These are phyloP conservation scores for Skeletonema marinoi DNA, from an alignment of 108 stramenopile genomes.

Conservation along the genomic window DNA sequence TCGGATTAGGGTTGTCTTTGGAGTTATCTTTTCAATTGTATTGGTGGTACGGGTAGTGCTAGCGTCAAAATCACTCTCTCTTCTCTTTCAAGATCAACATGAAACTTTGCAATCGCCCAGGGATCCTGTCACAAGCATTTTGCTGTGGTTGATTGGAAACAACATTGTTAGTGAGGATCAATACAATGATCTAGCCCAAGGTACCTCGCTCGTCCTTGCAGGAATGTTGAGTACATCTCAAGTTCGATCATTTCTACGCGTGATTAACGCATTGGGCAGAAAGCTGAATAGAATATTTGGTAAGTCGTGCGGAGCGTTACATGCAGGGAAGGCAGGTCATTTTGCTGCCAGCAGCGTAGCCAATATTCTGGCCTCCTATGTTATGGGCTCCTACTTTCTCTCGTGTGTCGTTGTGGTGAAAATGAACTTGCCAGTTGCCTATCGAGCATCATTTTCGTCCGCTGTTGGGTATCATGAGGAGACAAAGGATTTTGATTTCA, in stretches of 20 bases:
- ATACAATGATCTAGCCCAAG: conserved; percentile 60
- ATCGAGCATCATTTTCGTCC: conserved; percentile 55
- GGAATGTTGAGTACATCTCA: conserved; percentile 69
- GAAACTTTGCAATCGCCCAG: neutral
- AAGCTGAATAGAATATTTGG: conserved; percentile 27
- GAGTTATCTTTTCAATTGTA: conserved; percentile 66
- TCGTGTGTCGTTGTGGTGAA: conserved; percentile 76
- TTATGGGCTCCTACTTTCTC: conserved; percentile 74
- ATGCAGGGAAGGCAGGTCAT: neutral
- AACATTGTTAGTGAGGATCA: conserved; percentile 57
- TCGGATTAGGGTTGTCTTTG: conserved; percentile 46
- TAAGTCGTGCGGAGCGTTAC: neutral
- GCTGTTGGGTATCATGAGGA: conserved; percentile 49
- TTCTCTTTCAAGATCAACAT: neutral
- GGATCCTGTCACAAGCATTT: conserved; percentile 62
- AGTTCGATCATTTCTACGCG: conserved; percentile 68
- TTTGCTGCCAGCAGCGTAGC: neutral
- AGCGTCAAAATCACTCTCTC: conserved; percentile 34
- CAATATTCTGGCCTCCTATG: conserved; percentile 16
- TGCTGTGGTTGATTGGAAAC: conserved; percentile 74
- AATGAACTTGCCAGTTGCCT: conserved; percentile 63
- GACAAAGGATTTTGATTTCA: conserved; percentile 38
- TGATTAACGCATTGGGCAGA: conserved; percentile 53
- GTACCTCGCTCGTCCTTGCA: conserved; percentile 66
- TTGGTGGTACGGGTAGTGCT: conserved; percentile 61